phyloP scores from a whole-genome alignment of 2,329 filamentous ascomycete species.

The Macroventuria anomochaeta region DNA sequence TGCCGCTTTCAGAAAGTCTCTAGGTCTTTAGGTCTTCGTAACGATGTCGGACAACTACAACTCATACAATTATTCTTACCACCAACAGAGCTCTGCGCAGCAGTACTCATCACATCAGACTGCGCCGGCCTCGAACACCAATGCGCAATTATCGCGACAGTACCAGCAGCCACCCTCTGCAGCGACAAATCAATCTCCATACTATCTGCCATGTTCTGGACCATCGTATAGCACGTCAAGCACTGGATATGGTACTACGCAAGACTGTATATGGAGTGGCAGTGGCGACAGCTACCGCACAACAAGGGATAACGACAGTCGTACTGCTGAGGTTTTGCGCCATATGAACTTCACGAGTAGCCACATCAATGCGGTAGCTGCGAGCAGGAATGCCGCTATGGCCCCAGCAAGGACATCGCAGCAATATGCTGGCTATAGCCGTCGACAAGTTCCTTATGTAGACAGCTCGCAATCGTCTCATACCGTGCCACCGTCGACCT shows the following conservation, averaged over 20 bases:
- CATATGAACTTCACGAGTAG: slow-evolving; percentile 42
- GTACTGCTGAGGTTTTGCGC: slow-evolving; percentile 42
- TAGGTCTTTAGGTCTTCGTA: neutral
- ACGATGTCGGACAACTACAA: slow-evolving; percentile 40
- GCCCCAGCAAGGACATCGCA: slow-evolving; percentile 18
- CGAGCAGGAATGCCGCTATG: slow-evolving; percentile 19
- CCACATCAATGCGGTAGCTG: slow-evolving; percentile 14
- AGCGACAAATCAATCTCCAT: slow-evolving; percentile 30
- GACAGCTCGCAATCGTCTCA: slow-evolving; percentile 26
- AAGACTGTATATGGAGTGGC: slow-evolving; percentile 32
- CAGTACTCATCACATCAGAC: slow-evolving; percentile 39
- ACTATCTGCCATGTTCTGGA: slow-evolving; percentile 37
- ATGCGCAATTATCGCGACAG: slow-evolving; percentile 32
- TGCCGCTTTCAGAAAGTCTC: slow-evolving; percentile 1
- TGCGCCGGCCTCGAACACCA: slow-evolving; percentile 31
- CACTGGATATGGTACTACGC: slow-evolving; percentile 28
- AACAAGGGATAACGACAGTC: slow-evolving; percentile 34
- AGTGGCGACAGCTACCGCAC: slow-evolving; percentile 31
- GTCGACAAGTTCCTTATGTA: slow-evolving; percentile 31
- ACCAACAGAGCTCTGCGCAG: slow-evolving; percentile 38
- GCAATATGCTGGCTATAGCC: slow-evolving; percentile 33
- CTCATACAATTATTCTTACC: slow-evolving; percentile 34
- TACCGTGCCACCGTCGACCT: slow-evolving; percentile 20
- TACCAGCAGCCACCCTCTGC: slow-evolving; percentile 30
- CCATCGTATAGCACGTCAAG: slow-evolving; percentile 30